Base-by-base conservation (phyloP, 768 basidiomycete genomes). In the Auricularia cornea region DNA sequence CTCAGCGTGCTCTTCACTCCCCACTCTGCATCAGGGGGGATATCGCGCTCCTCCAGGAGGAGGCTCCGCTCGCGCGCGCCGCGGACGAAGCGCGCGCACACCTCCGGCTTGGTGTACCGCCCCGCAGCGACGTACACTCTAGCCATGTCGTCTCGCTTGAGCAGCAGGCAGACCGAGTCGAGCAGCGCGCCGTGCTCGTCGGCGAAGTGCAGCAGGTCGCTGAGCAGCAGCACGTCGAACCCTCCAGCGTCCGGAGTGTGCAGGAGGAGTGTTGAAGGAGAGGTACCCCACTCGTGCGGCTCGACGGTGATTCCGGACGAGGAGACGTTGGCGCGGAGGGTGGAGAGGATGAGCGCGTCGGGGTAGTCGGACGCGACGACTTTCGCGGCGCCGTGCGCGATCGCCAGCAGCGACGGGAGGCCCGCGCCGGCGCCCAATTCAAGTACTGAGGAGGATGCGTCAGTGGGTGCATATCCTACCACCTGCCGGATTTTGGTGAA, bases 371-470 rank as follows among this genome's bases (percentile, higher is more conserved):
- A 89, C 26, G 79, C 77, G 16, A 88, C 82, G 40, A 88, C 75
- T 38, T 84, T 72, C 23, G 56, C 20, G 11, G 79, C 73, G 3
- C 87, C 85, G n/a, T 30, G 28, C 2, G 32, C 41, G 28, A 32
- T 60, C 38, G 83, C 67, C 1, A 91, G 76, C 1, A 90, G 74
- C 0, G 86, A 88, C 3, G 88, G 88, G 8, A 92, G 71, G 20
- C 83, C 88, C 54, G 83, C 80, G 5, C 89, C 88, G 8, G 87
- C 82, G 2, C 86, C 88, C 3, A 90, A 80, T 70, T 91, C 89
- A n/a, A 90, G 69, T 1, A 86, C 87, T 88, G 59, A 23, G n/a
- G 5, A 11, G 32, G 51, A 3, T 38, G 16, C 38, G 29, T 60
- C 12, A 59, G 26, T 67, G n/a, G n/a, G n/a, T n/a, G n/a, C n/a